Conservation (phyloP, 208 protist genomes). For the Leishmania braziliensis region DNA sequence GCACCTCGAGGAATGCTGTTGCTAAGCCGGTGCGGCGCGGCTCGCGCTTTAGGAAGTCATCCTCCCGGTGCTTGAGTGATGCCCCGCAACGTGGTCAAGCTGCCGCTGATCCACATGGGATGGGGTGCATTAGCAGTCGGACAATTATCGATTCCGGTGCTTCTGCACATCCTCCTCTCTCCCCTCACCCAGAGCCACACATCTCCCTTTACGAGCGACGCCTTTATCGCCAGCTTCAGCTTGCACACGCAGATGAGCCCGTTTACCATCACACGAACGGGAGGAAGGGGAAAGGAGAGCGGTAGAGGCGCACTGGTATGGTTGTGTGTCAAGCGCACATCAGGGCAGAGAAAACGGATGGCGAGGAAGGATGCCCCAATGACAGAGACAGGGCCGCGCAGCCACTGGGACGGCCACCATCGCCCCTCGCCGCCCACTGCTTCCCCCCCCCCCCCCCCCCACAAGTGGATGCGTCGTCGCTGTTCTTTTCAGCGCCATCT, state of each 20-base stretch:
- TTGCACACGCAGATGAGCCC: conserved; percentile 13
- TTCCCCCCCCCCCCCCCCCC: not conserved
- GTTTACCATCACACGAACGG: not conserved
- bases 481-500: no score
- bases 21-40: not conserved
- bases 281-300: not conserved
- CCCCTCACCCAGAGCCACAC: not conserved
- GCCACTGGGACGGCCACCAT: not conserved
- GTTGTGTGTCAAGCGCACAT: not conserved
- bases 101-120: not conserved
- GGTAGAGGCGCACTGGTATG: not conserved
- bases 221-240: conserved; percentile 16
- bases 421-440: not conserved
- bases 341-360: not conserved
- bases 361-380: not conserved
- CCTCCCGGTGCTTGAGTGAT: not conserved
- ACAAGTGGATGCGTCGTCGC: no score
- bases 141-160: not conserved
- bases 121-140: not conserved
- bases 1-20: not conserved
- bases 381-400: not conserved
- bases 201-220: conserved; percentile 30
- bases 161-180: not conserved
- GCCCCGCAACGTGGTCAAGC: not conserved
- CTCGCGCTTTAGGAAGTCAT: not conserved